Evolutionary conservation across 805 yeast species (phyloP).

Genomic region (Starmerella floris): DNA sequence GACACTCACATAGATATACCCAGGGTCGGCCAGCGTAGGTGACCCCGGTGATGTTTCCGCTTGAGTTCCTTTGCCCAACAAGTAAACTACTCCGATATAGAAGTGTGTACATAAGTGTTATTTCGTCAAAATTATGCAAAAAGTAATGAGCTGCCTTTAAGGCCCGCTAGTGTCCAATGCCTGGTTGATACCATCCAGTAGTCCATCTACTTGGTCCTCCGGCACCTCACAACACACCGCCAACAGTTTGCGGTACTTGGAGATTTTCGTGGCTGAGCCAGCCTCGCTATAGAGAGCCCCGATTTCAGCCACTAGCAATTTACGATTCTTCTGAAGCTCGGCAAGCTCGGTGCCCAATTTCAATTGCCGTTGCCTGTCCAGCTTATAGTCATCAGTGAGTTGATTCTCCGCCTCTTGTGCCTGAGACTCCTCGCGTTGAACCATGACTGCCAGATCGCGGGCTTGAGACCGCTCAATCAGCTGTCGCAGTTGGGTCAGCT

Average conservation of each 20-base stretch:
- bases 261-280: constrained; percentile 44
- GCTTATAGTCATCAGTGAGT: constrained; percentile 13
- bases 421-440: constrained; percentile 39
- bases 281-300: constrained; percentile 37
- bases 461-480: constrained; percentile 56
- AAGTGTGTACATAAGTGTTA: too few relatives aligned
- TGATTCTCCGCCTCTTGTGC: constrained; percentile 22
- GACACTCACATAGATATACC: too few relatives aligned
- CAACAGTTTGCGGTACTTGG: constrained; percentile 66
- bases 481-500: constrained; percentile 29
- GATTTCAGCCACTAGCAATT: constrained; percentile 35
- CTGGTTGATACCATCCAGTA: constrained; percentile 63
- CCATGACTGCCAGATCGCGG: constrained; percentile 42
- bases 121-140: too few relatives aligned
- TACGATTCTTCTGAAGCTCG: constrained; percentile 33
- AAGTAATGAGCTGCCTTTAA: too few relatives aligned
- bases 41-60: too few relatives aligned
- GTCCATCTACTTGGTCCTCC: constrained; percentile 64
- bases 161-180: constrained; percentile 25
- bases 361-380: constrained; percentile 17
- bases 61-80: too few relatives aligned
- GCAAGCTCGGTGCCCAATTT: constrained; percentile 30
- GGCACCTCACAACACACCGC: constrained; percentile 64
- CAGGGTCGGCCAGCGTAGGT: too few relatives aligned
- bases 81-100: too few relatives aligned